Conservation (phyloP, 2,329 filamentous ascomycete genomes). For the Nemania sp. region DNA sequence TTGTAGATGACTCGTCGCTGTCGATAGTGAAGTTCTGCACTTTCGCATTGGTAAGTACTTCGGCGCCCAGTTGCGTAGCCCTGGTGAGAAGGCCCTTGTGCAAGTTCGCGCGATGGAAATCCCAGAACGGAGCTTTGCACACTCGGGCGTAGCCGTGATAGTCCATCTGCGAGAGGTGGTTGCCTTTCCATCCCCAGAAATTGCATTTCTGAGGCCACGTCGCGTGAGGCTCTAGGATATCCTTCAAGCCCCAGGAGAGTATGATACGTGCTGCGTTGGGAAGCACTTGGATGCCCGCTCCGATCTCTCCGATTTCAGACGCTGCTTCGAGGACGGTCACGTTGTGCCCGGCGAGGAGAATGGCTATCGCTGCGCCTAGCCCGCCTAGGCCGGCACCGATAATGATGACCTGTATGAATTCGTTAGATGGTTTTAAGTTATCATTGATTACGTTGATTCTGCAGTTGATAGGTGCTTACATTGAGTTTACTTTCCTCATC, state of each 20-base stretch:
- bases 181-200: constrained; percentile 57
- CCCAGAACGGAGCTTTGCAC: constrained; percentile 51
- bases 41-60: constrained; percentile 48
- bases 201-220: constrained; percentile 50
- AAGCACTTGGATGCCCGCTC: constrained; percentile 55
- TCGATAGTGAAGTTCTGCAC: constrained; percentile 47
- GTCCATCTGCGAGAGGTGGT: constrained; percentile 51
- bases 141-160: constrained; percentile 46
- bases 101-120: constrained; percentile 58
- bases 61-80: constrained; percentile 52
- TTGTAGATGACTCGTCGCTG: constrained; percentile 39
- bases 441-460: too few relatives aligned
- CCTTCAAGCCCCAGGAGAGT: constrained; percentile 52
- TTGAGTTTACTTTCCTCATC: constrained; percentile 25
- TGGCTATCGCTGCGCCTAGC: constrained; percentile 53
- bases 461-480: too few relatives aligned
- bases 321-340: constrained; percentile 54
- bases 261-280: constrained; percentile 52
- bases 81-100: constrained; percentile 52
- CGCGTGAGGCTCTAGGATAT: constrained; percentile 43
- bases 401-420: constrained; percentile 47
- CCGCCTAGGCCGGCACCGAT: constrained; percentile 61
- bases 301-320: constrained; percentile 50
- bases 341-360: constrained; percentile 49
- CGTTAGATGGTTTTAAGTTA: too few relatives aligned